Conservation (phyloP, 2,329 filamentous ascomycete genomes). For the Claviceps pusilla region DNA sequence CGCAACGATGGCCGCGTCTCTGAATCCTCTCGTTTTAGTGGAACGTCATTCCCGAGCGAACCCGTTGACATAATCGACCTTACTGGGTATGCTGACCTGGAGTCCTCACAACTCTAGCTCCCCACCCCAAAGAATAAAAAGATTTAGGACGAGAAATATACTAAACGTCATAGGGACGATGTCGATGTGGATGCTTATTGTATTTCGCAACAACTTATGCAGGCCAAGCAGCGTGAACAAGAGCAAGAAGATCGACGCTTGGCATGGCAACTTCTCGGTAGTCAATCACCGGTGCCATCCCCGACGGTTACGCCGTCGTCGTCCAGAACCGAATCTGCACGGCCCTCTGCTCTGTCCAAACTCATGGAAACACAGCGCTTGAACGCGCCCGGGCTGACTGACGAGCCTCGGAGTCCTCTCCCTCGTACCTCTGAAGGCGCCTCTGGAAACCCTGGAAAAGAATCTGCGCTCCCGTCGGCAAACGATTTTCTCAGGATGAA, state of each 20-base stretch:
- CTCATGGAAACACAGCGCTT: conserved; percentile 17
- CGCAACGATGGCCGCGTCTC: not conserved
- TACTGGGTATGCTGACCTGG: conserved; percentile 21
- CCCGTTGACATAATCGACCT: conserved; percentile 24
- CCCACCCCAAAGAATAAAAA: not conserved
- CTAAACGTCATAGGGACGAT: conserved; percentile 14
- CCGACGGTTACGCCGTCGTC: not conserved
- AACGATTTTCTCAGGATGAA: not conserved
- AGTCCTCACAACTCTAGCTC: not conserved
- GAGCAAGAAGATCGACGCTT: conserved; percentile 15
- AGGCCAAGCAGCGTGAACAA: conserved; percentile 18
- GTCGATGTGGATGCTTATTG: conserved; percentile 15
- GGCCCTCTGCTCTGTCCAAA: conserved; percentile 12
- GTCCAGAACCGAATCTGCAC: not conserved
- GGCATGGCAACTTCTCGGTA: conserved; percentile 15
- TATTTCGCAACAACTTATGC: conserved; percentile 21
- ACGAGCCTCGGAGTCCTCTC: not conserved
- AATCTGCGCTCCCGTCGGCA: not conserved
- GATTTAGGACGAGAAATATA: not conserved
- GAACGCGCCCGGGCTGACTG: conserved; percentile 1
- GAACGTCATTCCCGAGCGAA: conserved; percentile 2
- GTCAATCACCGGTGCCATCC: not conserved
- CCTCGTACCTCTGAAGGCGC: not conserved
- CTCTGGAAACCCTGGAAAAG: not conserved
- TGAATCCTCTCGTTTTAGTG: not conserved